Evolutionary conservation across 805 yeast species (phyloP).

Genomic region (Maudiozyma turicensis): DNA sequence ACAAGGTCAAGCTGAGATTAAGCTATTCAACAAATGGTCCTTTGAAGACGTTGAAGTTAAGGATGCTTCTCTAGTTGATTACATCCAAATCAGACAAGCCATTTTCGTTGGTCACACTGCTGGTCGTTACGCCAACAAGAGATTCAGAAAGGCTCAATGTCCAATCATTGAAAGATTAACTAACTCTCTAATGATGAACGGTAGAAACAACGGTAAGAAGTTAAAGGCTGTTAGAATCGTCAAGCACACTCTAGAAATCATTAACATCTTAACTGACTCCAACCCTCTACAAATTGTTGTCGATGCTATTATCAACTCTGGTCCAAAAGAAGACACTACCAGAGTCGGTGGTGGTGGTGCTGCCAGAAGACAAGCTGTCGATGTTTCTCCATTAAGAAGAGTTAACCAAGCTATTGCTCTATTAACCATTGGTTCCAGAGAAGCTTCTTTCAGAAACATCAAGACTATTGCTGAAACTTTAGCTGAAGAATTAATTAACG

Average conservation of each 20-base stretch:
- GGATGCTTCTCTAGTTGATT: slow-evolving; percentile 97
- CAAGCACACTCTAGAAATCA: slow-evolving; percentile 98
- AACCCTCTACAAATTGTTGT: slow-evolving; percentile 99
- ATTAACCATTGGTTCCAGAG: slow-evolving; percentile 99
- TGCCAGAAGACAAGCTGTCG: slow-evolving; percentile 99
- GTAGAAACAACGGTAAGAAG: slow-evolving; percentile 99
- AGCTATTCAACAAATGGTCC: slow-evolving; percentile 99
- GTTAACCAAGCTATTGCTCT: slow-evolving; percentile 98
- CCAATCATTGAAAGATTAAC: slow-evolving; percentile 98
- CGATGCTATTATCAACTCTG: slow-evolving; percentile 99
- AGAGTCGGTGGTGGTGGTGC: slow-evolving; percentile 99
- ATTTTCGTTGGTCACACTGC: slow-evolving; percentile 98
- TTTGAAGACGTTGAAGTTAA: slow-evolving; percentile 95
- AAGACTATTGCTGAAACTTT: slow-evolving; percentile 99
- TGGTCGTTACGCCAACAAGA: slow-evolving; percentile 98
- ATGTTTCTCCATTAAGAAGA: slow-evolving; percentile 99
- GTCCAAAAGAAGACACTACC: slow-evolving; percentile 99
- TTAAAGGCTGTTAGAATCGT: slow-evolving; percentile 99
- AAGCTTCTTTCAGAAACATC: slow-evolving; percentile 99
- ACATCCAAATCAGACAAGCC: slow-evolving; percentile 96
- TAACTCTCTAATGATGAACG: slow-evolving; percentile 99
- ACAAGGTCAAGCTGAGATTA: slow-evolving; percentile 91
- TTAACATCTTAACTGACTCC: slow-evolving; percentile 93
- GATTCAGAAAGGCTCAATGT: slow-evolving; percentile 99
- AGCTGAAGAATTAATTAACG: slow-evolving; percentile 99